Conservation (phyloP, 2,329 filamentous ascomycete species). For the Alternaria brassicae region DNA sequence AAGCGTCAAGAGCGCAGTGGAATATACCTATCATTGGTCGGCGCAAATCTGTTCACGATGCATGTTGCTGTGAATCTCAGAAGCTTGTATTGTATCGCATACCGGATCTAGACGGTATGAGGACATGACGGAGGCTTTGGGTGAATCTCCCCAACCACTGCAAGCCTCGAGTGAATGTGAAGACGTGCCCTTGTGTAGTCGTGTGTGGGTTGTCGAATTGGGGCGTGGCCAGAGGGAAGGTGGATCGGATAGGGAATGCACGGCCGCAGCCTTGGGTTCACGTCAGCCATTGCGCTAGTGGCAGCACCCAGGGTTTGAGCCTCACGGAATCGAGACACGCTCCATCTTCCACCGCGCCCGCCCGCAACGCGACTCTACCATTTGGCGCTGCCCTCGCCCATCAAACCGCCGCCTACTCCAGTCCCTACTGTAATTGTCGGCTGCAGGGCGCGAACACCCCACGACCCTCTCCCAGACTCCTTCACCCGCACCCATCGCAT, state of each 20-base stretch:
- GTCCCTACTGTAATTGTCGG: background rate
- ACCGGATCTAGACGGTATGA: no score
- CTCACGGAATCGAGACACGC: conserved; percentile 18
- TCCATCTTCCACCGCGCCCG: conserved; percentile 16
- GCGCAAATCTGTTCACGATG: background rate
- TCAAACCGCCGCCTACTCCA: background rate
- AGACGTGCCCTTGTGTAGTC: background rate
- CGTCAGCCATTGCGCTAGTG: conserved; percentile 6
- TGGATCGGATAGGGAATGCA: conserved; percentile 8
- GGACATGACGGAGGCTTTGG: background rate
- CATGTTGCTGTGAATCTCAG: background rate
- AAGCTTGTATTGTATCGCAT: no score
- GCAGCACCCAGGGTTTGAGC: conserved; percentile 14
- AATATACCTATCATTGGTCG: conserved; percentile 9
- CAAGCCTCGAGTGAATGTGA: background rate
- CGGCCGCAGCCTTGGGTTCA: conserved; percentile 8
- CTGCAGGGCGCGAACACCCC: conserved; percentile 6
- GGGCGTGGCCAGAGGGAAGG: background rate
- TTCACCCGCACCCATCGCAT: conserved; percentile 34
- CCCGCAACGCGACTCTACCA: conserved; percentile 18
- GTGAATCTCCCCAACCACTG: background rate
- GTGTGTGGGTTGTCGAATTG: background rate
- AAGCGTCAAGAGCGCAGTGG: conserved; percentile 3
- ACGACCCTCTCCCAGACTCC: conserved; percentile 3
- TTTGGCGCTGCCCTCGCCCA: background rate